phyloP scores from a whole-genome alignment of 805 yeast genomes.

The Zygosaccharomyces rouxii region DNA sequence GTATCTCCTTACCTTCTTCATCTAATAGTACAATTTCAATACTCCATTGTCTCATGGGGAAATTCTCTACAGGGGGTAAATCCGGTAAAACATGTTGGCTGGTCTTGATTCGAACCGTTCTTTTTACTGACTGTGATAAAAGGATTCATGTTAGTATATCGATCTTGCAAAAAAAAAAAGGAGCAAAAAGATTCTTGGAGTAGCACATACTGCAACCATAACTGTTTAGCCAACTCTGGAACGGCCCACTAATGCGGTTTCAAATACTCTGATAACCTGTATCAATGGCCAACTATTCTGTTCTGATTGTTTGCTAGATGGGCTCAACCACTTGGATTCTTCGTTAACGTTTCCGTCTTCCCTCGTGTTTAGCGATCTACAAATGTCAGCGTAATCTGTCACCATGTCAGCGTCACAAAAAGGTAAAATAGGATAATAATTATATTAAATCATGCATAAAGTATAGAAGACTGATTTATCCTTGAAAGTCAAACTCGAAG shows the following conservation, averaged over 20 bases:
- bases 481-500: not conserved
- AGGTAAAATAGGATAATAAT: not conserved
- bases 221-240: not conserved
- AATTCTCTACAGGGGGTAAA: constrained; percentile 80
- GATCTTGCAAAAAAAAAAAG: not conserved
- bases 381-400: constrained; percentile 1
- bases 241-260: not conserved
- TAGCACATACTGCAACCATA: constrained; percentile 28
- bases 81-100: constrained; percentile 77
- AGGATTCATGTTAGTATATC: constrained; percentile 9
- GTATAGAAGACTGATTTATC: not conserved
- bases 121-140: constrained; percentile 48
- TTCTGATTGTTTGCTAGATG: not conserved
- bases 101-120: constrained; percentile 85
- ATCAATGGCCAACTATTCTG: not conserved
- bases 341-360: not conserved
- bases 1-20: constrained; percentile 73
- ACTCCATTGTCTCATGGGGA: constrained; percentile 93
- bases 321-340: not conserved
- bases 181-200: not conserved
- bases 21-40: constrained; percentile 72
- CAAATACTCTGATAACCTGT: not conserved
- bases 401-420: not conserved
- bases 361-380: not conserved
- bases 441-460: not conserved